Evolutionary conservation across 495 filamentous ascomycete species (phyloP).

Genomic region (Monascus purpureus): DNA sequence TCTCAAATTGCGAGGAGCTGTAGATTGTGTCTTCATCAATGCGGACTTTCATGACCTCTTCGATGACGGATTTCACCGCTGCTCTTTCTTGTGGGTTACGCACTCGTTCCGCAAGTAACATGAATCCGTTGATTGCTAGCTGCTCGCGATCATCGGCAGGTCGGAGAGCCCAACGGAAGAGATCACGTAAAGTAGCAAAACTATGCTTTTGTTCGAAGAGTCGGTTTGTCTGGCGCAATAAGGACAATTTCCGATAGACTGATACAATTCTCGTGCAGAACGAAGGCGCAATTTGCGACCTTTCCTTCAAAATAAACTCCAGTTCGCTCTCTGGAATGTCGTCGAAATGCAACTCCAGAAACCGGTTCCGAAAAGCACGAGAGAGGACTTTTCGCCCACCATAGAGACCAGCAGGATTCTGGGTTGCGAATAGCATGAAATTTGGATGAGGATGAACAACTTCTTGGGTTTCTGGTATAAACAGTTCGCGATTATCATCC

Average conservation of each 20-base stretch:
- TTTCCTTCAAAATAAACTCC: slow-evolving; percentile 78
- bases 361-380: slow-evolving; percentile 89
- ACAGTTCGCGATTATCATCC: slow-evolving; percentile 94
- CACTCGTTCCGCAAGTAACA: slow-evolving; percentile 89
- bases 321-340: slow-evolving; percentile 94
- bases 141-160: slow-evolving; percentile 74
- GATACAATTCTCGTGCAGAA: slow-evolving; percentile 81
- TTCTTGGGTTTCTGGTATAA: slow-evolving; percentile 95
- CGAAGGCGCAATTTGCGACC: slow-evolving; percentile 78
- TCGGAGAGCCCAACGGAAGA: slow-evolving; percentile 93
- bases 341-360: slow-evolving; percentile 94
- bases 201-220: slow-evolving; percentile 96
- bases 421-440: slow-evolving; percentile 98
- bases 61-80: slow-evolving; percentile 77
- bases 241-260: slow-evolving; percentile 86
- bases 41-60: slow-evolving; percentile 77
- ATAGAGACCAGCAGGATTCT: slow-evolving; percentile 92
- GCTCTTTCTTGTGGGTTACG: slow-evolving; percentile 76
- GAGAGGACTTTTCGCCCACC: slow-evolving; percentile 88
- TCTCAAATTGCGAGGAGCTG: slow-evolving; percentile 41
- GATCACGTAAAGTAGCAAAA: slow-evolving; percentile 90
- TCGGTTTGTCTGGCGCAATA: slow-evolving; percentile 73
- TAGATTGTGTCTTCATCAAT: slow-evolving; percentile 68
- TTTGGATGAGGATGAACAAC: slow-evolving; percentile 78
- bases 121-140: slow-evolving; percentile 83